Evolutionary conservation across 73 alveolate species (phyloP), one percentile per base, ranked within the genome.

Genomic region (Paramecium sonneborni): DNA sequence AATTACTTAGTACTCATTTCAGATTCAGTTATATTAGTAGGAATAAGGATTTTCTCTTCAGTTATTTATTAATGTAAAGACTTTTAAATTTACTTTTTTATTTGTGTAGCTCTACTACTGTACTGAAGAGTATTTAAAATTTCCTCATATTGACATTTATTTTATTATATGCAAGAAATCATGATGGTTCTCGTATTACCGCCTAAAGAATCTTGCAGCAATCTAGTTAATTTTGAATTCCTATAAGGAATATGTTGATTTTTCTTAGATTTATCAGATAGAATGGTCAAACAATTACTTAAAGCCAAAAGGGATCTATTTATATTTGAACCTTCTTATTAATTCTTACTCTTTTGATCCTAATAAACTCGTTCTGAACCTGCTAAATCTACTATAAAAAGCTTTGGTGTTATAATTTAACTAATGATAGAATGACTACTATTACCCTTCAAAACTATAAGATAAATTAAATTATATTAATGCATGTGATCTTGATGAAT

Each of bases 111-210:
- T 87, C 99, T 90, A 67, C 97, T 94, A 35, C 99, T 98, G 87
- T 96, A 98, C 85, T 95, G 92, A 24, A 98, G 93, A n/a, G 99
- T 97, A 72, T 97, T 97, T 20, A 95, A 76, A 14, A 99, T 98
- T 85, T 98, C 99, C 57, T 97, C 99, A 86, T 95, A 85, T 57
- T 93, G 90, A 57, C 85, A 85, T 39, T 88, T 52, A 70, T 97
- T 93, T 18, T 99, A 99, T 14, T 98, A 93, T 3, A 98, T 95
- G 57, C 98, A 96, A 68, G 99, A 95, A 26, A 98, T 96, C 99
- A 98, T 97, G 2, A 97, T 98, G 3, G 98, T 97, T 96, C 97
- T 92, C 30, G 99, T 89, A 79, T 98, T 97, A 7, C 99, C 99
- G 7, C 98, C 99, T 37, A 98, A 72, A 23, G 98, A 96, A 93